These are phyloP conservation scores for Persicaria maculosa DNA, from an alignment of 148 eudicot genomes.

Conservation along the genomic window DNA sequence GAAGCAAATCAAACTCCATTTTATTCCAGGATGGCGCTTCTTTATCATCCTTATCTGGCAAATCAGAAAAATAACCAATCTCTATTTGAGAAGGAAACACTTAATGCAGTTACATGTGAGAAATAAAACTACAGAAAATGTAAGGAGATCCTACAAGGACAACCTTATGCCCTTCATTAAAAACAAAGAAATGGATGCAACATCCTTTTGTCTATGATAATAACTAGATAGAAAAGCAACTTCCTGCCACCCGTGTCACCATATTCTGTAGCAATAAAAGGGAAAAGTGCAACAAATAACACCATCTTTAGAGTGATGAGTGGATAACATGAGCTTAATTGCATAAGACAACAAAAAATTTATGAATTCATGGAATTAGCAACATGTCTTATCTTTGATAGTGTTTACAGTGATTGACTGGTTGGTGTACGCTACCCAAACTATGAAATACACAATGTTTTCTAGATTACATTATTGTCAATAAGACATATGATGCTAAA, in stretches of 20 bases:
- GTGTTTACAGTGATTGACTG: too few relatives aligned
- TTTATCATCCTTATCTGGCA: conserved; percentile 29
- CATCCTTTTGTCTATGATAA: neutral
- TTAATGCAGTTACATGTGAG: neutral
- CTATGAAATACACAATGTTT: too few relatives aligned
- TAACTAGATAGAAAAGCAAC: neutral
- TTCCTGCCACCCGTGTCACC: neutral
- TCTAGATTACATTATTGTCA: too few relatives aligned
- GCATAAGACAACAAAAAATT: too few relatives aligned
- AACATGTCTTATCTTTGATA: too few relatives aligned
- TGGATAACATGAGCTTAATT: too few relatives aligned
- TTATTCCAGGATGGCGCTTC: conserved; percentile 21
- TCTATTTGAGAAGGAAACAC: neutral
- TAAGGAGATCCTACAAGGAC: neutral
- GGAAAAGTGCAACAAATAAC: neutral
- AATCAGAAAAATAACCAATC: neutral
- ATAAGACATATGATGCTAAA: too few relatives aligned
- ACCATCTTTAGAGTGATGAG: too few relatives aligned
- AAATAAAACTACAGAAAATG: neutral
- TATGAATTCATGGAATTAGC: too few relatives aligned
- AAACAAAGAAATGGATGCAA: neutral
- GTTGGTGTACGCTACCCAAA: too few relatives aligned
- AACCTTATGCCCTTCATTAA: neutral
- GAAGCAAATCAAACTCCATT: conserved; percentile 69
- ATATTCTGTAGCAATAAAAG: neutral